Evolutionary conservation across 108 stramenopile genomes (phyloP), one percentile per base, ranked within the genome.

Genomic region (Cylindrotheca closterium): DNA sequence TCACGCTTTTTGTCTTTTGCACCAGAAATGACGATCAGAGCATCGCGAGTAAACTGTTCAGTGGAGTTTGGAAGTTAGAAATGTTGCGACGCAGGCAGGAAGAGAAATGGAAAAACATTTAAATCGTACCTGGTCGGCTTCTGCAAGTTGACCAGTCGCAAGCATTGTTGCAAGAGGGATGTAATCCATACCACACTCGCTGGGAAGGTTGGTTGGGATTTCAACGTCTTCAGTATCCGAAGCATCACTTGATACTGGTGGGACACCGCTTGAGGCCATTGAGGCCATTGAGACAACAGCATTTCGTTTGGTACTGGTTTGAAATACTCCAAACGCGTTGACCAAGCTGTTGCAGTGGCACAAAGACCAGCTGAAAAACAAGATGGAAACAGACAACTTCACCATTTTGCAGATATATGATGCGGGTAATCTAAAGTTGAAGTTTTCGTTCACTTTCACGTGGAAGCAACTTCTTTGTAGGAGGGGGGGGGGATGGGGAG

Each of bases 21-120:
- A 29, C 97, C 97, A 25, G 96, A 91, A 33, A 96, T 79, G 30
- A 63, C 78, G 53, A 98, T 96, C 42, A 97, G 78, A 23, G 95
- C 95, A 81, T 98, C 97, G 29, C 97, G 86, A 30, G 96, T 97
- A 67, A 97, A 94, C 84, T 94, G 68, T 25, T 27, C 48, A 48
- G 8, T 23, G 2, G 51, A 24, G 17, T 30, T 49, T 0, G 5
- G 37, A 26, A 37, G 18, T 24, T 33, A 46, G 21, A 18, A 26
- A 64, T 55, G 22, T 25, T 46, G 28, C 51, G 27, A 55, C 28
- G 19, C 8, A 51, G 51, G 12, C 17, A 51, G 10, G 50, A 61
- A 19, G 24, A 45, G 47, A 23, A 48, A 5, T 8, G 22, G 17
- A 10, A 19, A 23, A 58, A n/a, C 7, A 46, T n/a, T 10, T 26